phyloP scores from a whole-genome alignment of 2,329 filamentous ascomycete species.

The Didymella sp. region DNA sequence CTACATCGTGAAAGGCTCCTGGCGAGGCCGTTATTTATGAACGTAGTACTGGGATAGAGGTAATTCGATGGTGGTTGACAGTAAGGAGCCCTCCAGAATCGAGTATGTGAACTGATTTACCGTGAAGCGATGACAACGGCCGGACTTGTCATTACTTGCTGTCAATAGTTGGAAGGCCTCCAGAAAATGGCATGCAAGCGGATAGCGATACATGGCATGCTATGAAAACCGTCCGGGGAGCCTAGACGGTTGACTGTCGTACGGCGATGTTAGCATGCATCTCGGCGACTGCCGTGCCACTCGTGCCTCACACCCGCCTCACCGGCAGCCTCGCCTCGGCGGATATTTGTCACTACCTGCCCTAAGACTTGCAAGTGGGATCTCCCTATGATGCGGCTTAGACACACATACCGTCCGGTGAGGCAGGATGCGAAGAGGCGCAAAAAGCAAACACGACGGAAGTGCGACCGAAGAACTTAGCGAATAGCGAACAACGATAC shows the following conservation, averaged over 20 bases:
- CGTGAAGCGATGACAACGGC: too few relatives aligned
- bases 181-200: background rate
- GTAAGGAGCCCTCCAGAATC: background rate
- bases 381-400: constrained; percentile 1
- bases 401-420: constrained; percentile 1
- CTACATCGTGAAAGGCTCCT: background rate
- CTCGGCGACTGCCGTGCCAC: constrained; percentile 4
- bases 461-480: constrained; percentile 2
- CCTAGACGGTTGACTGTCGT: background rate
- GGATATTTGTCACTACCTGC: constrained; percentile 1
- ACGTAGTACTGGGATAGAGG: too few relatives aligned
- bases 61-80: too few relatives aligned
- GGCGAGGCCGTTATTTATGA: too few relatives aligned
- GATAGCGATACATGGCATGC: background rate
- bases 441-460: constrained; percentile 14
- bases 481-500: background rate
- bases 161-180: background rate
- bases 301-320: constrained; percentile 1
- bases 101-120: too few relatives aligned
- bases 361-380: background rate
- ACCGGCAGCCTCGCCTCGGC: constrained; percentile 2
- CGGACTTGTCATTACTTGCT: background rate
- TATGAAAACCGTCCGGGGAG: background rate
- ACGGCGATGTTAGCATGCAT: background rate
- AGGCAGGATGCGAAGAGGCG: constrained; percentile 4